These are phyloP conservation scores for Neocallimastix lanati DNA, from an alignment of 192 early-diverging fungal genomes.

Conservation along the genomic window DNA sequence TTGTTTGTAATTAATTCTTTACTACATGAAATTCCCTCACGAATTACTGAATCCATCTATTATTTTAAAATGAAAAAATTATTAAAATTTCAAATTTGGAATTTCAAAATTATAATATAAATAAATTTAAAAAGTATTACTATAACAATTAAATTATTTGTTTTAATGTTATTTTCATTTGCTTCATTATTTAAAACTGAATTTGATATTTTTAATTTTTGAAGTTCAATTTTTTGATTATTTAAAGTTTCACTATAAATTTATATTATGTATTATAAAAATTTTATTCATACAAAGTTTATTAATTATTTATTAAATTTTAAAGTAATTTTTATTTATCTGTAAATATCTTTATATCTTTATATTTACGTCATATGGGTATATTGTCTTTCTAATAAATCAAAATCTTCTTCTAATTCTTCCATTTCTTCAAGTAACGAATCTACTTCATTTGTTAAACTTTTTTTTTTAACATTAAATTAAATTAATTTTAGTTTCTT, in stretches of 20 bases:
- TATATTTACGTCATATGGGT: not conserved
- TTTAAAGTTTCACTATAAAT: not conserved
- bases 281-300: not conserved
- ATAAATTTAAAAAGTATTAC: not conserved
- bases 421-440: not conserved
- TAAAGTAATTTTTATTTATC: no score
- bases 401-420: not conserved
- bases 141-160: not conserved
- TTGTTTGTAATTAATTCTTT: not conserved
- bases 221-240: not conserved
- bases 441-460: not conserved
- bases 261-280: not conserved
- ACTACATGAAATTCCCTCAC: not conserved
- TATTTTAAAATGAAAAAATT: no score
- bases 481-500: no score
- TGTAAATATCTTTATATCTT: no score
- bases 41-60: not conserved
- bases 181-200: not conserved
- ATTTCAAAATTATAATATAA: not conserved
- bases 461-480: not conserved
- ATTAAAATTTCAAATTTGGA: no score
- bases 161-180: not conserved
- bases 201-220: not conserved
- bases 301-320: no score
- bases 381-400: not conserved